Percentiles rank a stretch among this genome's conserved stretches.
phyloP scores from a whole-genome alignment of 306 rosid species.

The Dalbergia cultrata region DNA sequence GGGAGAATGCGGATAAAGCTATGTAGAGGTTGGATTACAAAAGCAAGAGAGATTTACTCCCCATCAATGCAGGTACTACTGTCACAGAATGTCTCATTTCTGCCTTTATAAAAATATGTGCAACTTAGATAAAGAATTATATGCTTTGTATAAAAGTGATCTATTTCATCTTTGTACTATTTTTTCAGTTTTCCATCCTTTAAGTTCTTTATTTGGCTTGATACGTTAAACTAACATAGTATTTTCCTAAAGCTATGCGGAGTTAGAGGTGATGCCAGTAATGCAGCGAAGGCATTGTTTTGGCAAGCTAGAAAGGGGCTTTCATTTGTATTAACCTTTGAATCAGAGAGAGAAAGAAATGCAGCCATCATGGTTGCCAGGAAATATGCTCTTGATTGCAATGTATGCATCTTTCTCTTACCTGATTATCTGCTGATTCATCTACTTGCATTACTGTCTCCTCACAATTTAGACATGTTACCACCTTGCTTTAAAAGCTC shows the following conservation, averaged over 20 bases:
- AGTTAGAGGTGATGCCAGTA: conserved; percentile 63
- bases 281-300: conserved; percentile 74
- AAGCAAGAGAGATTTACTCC: conserved; percentile 94
- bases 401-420: conserved; percentile 61
- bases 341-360: conserved; percentile 90
- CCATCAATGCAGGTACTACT: conserved; percentile 84
- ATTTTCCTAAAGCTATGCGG: conserved; percentile 74
- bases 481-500: neutral
- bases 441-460: conserved; percentile 21
- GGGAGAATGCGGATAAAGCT: conserved; percentile 97
- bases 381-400: conserved; percentile 91
- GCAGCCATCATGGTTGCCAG: conserved; percentile 84
- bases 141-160: conserved; percentile 1
- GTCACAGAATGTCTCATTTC: neutral
- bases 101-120: neutral
- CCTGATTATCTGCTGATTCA: conserved; percentile 28
- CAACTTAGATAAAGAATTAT: conserved; percentile 16
- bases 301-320: conserved; percentile 97
- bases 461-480: conserved; percentile 3
- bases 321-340: conserved; percentile 79
- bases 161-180: conserved; percentile 9
- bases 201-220: conserved; percentile 26
- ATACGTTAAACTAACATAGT: conserved; percentile 40
- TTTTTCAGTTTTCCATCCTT: neutral
- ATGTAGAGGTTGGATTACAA: conserved; percentile 96